phyloP scores from a whole-genome alignment of 176 grass and related monocot species.

The Alloteropsis semialata region DNA sequence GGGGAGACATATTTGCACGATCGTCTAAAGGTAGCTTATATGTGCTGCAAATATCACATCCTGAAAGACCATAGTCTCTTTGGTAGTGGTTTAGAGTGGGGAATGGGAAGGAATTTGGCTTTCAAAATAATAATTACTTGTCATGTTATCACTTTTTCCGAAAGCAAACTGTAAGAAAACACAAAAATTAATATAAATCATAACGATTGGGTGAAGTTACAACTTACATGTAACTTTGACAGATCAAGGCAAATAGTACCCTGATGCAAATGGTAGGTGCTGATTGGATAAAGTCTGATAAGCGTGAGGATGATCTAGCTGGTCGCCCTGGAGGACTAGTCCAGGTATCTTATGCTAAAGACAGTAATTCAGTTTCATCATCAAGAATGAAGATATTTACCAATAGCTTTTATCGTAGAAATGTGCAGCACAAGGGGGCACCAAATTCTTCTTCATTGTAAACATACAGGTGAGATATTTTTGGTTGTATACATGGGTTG shows the following conservation, averaged over 20 bases:
- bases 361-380: not conserved
- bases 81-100: not conserved
- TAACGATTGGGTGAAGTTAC: not conserved
- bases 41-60: not conserved
- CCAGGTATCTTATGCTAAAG: constrained; percentile 61
- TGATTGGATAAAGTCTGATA: constrained; percentile 97
- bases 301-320: constrained; percentile 92
- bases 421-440: constrained; percentile 80
- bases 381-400: not conserved
- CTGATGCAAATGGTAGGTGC: constrained; percentile 99
- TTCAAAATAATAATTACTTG: not conserved
- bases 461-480: constrained; percentile 81
- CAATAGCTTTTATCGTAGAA: constrained; percentile 57
- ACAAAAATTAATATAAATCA: not conserved
- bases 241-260: constrained; percentile 90
- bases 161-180: not conserved
- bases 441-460: constrained; percentile 93
- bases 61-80: not conserved
- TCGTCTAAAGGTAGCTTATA: constrained; percentile 66
- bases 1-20: constrained; percentile 85
- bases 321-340: constrained; percentile 78
- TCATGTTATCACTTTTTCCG: not conserved
- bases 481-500: not conserved
- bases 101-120: not conserved
- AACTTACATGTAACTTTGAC: constrained; percentile 24